phyloP scores from a whole-genome alignment of 2,329 filamentous ascomycete genomes.

The Graphilbum ipis-grandicollis region DNA sequence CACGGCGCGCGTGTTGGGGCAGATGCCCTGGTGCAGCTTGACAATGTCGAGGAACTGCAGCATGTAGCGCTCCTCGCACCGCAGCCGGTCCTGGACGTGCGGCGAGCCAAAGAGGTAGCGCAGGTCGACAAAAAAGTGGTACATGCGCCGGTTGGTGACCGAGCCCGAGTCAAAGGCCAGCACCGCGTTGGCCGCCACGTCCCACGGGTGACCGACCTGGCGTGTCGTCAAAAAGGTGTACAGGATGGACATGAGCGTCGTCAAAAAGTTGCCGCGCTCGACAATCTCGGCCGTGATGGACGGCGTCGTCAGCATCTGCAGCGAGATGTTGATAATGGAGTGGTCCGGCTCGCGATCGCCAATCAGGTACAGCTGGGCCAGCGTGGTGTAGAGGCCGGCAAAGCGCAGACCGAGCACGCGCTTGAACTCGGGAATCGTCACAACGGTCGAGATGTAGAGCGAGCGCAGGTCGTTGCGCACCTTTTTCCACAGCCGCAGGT shows the following conservation, averaged over 20 bases:
- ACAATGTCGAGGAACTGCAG: conserved; percentile 91
- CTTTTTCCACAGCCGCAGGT: conserved; percentile 92
- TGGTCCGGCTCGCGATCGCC: conserved; percentile 93
- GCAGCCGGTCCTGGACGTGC: conserved; percentile 71
- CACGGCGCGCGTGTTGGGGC: conserved; percentile 78
- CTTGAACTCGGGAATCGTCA: conserved; percentile 92
- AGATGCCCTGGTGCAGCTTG: conserved; percentile 93
- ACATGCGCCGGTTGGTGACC: conserved; percentile 87
- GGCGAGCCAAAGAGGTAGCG: conserved; percentile 79
- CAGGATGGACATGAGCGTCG: conserved; percentile 84
- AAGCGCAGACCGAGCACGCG: conserved; percentile 84
- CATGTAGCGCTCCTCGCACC: conserved; percentile 71
- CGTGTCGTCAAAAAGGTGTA: conserved; percentile 95
- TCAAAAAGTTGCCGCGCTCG: conserved; percentile 87
- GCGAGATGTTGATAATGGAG: conserved; percentile 92
- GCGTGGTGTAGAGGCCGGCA: conserved; percentile 79
- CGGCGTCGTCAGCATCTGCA: conserved; percentile 92
- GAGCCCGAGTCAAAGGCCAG: conserved; percentile 88
- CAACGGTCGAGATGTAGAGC: conserved; percentile 90
- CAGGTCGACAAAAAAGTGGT: conserved; percentile 92
- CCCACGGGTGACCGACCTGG: conserved; percentile 85
- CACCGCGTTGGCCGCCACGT: conserved; percentile 71
- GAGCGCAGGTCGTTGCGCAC: conserved; percentile 78
- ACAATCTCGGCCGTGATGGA: conserved; percentile 95
- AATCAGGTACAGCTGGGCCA: conserved; percentile 89